Percentiles rank a stretch among this genome's conserved stretches.
Conservation (phyloP, 2,329 filamentous ascomycete species). For the Fusarium proliferatum region DNA sequence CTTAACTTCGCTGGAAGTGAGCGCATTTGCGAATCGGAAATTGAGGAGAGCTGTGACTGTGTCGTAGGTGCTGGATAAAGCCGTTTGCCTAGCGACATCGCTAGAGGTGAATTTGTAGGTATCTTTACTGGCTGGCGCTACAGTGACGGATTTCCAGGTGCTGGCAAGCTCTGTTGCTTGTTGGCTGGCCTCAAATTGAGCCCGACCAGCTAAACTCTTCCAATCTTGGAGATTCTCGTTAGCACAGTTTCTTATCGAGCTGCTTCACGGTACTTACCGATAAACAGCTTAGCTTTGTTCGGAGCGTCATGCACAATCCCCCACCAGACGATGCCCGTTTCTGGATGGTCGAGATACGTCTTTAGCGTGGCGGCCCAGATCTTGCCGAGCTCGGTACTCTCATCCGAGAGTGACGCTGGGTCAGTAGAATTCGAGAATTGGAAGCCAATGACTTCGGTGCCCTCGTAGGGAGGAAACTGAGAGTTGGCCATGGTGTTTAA, state of each 20-base stretch:
- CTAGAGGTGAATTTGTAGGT: not conserved
- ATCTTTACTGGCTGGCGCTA: not conserved
- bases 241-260: not conserved
- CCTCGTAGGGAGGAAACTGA: not conserved
- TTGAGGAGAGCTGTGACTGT: not conserved
- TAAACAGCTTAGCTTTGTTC: constrained; percentile 8
- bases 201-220: not conserved
- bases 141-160: not conserved
- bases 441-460: not conserved
- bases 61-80: not conserved
- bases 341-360: constrained; percentile 11
- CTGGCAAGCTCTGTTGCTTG: not conserved
- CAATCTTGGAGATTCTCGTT: not conserved
- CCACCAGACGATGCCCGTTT: constrained; percentile 24
- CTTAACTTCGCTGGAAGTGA: not conserved
- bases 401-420: not conserved
- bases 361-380: constrained; percentile 18
- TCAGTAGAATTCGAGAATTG: not conserved
- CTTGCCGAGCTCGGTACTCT: not conserved
- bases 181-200: not conserved
- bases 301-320: not conserved
- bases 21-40: not conserved
- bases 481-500: not conserved
- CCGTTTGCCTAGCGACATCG: not conserved
- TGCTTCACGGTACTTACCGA: not conserved